Percentiles rank a stretch among this genome's conserved stretches.
phyloP scores from a whole-genome alignment of 78 protist genomes.

The Dictyostelium purpureum region DNA sequence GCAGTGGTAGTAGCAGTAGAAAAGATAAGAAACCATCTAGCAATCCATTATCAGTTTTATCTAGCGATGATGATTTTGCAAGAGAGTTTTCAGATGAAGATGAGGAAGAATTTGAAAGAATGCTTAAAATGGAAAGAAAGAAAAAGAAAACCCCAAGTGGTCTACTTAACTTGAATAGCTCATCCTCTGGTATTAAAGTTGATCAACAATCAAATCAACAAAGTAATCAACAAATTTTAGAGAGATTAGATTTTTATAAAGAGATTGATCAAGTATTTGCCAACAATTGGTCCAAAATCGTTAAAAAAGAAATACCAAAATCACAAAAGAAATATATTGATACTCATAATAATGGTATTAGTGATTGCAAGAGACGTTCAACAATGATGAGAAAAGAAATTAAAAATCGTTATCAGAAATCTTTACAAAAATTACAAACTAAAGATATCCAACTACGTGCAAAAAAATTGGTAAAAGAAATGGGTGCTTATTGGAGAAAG shows the following conservation, averaged over 20 bases:
- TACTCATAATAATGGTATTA: constrained; percentile 5
- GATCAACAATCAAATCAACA: background rate
- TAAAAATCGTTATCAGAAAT: background rate
- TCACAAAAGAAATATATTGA: background rate
- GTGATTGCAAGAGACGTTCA: constrained; percentile 4
- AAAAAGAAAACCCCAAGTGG: constrained; percentile 4
- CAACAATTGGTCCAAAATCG: background rate
- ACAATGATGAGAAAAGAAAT: constrained; percentile 33
- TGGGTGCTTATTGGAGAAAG: constrained; percentile 82
- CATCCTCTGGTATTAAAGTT: background rate
- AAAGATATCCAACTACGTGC: constrained; percentile 58
- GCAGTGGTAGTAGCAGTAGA: background rate
- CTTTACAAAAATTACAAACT: background rate
- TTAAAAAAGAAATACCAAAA: constrained; percentile 29
- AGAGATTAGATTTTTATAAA: constrained; percentile 21
- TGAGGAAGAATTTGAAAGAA: constrained; percentile 11
- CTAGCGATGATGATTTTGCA: constrained; percentile 6
- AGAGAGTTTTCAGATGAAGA: background rate
- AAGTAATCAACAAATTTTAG: constrained; percentile 17
- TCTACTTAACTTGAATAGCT: too few species aligned
- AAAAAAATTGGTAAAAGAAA: constrained; percentile 59
- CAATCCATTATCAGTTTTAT: background rate
- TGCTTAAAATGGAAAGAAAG: constrained; percentile 2
- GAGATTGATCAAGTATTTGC: constrained; percentile 9
- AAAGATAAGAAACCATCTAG: background rate